Evolutionary conservation across 2,329 filamentous ascomycete species (phyloP), one percentile per base, ranked within the genome.

Genomic region (Cordyceps cateniannulata): DNA sequence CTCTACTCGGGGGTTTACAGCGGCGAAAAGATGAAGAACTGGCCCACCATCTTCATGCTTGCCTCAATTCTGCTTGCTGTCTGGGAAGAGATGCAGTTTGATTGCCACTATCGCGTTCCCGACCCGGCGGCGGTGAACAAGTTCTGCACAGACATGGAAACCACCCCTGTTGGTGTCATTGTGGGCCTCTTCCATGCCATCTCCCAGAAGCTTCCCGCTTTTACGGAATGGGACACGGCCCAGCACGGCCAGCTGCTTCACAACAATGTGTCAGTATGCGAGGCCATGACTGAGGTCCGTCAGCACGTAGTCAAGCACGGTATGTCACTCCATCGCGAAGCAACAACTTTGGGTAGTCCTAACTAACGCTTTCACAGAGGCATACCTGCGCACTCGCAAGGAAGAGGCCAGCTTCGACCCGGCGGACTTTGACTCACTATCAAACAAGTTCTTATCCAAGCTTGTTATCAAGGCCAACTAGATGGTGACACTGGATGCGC

Each of bases 41-140:
- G 93, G 93, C 93, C 93, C 2, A 97, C 93, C 53, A 98, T 98
- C 73, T 98, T 97, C 82, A 96, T 98, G 85, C 82, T 97, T 60
- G 93, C 93, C 10, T 93, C 91, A 5, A 95, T 98, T 65, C 85
- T 98, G 38, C 82, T 98, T 52, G 91, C 91, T 12, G 91, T 98
- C 22, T 98, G 93, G 93, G 93, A 98, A 75, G 89, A 96, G 82
- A 97, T 98, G 86, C 93, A 98, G 75, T 98, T 97, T 71, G 93
- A 98, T 77, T 96, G 90, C 81, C 91, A 96, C 77, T 98, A 96
- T 82, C 89, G 93, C 57, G 88, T 96, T 3, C 91, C 90, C 5
- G 93, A 97, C 72, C 83, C 89, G 59, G 81, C 84, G 54, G 89
- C 89, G 5, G 93, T 96, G 64, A 86, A 93, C 71, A 96, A 96